Evolutionary conservation across 257 asterid species (phyloP), one percentile per base, ranked within the genome.

Genomic region (Hygrophila difformis): DNA sequence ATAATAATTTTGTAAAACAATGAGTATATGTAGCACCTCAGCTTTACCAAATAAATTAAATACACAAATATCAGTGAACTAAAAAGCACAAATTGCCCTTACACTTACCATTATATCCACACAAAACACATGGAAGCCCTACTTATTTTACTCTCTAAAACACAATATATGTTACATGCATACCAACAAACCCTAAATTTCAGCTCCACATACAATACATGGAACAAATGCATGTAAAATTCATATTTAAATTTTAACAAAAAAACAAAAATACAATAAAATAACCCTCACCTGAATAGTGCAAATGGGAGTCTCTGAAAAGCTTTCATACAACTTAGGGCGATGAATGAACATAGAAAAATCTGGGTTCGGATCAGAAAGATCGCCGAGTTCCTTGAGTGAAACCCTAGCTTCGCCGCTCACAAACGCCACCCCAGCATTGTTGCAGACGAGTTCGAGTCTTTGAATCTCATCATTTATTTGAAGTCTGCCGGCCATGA

Each of bases 401-500:
- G 44, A 9, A n/a, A 64, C 16, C 20, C 60, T 51, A 7, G 70
- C 60, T 18, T 28, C 33, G 11, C 76, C 76, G 26, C 38, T 54
- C 44, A 72, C 73, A 53, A 68, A 72, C 67, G 46, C 2, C 18
- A 59, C 76, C 13, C 80, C 76, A 20, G 61, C 65, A 62, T 68
- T 72, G 49, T 61, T 68, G 60, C 76, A 73, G 1, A 57, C n/a
- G 17, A 73, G 80, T 65, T 68, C 76, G 15, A 68, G 9, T 14
- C 80, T 73, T 24, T 49, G 46, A 12, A 54, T 40, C 23, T 64
- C 67, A 17, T 49, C 42, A 31, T 57, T 60, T 49, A 64, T 65
- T 33, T 43, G 56, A 8, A 72, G 76, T 62, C 80, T 68, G 12
- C 80, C 73, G 39, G 73, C 70, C 76, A 68, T 41, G 67, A 72